Conservation (phyloP, 1,139 yeast genomes). For the Candida sanyaensis region DNA sequence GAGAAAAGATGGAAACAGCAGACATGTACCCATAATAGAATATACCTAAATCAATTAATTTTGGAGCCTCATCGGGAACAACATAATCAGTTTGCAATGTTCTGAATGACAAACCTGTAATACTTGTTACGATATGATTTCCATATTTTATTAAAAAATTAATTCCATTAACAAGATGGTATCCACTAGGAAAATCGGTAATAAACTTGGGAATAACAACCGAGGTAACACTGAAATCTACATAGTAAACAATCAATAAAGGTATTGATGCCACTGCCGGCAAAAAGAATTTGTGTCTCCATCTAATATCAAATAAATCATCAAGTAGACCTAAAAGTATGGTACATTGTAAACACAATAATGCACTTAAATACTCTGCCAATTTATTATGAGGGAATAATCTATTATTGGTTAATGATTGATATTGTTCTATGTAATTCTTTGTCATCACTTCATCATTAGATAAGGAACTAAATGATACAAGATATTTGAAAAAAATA, state of each 20-base stretch:
- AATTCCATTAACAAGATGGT: slow-evolving; percentile 19
- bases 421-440: slow-evolving; percentile 39
- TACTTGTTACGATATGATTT: slow-evolving; percentile 33
- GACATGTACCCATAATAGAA: slow-evolving; percentile 89
- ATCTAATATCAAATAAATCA: slow-evolving; percentile 90
- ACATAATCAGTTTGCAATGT: slow-evolving; percentile 37
- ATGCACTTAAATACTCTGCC: slow-evolving; percentile 83
- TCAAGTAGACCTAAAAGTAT: slow-evolving; percentile 87
- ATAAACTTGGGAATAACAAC: slow-evolving; percentile 82
- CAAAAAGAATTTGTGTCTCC: slow-evolving; percentile 95
- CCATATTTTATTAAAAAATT: slow-evolving; percentile 28
- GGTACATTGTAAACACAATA: slow-evolving; percentile 82
- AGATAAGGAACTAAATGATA: slow-evolving; percentile 44
- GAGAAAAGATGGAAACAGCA: slow-evolving; percentile 87
- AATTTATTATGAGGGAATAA: slow-evolving; percentile 83
- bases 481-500: slow-evolving; percentile 78
- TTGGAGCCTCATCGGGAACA: slow-evolving; percentile 30
- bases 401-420: slow-evolving; percentile 29
- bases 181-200: slow-evolving; percentile 33
- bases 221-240: slow-evolving; percentile 91
- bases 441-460: slow-evolving; percentile 36
- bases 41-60: slow-evolving; percentile 72
- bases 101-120: slow-evolving; percentile 42
- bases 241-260: slow-evolving; percentile 83
- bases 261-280: slow-evolving; percentile 97